phyloP scores from a whole-genome alignment of 768 basidiomycete species.

The Mycena indigotica region DNA sequence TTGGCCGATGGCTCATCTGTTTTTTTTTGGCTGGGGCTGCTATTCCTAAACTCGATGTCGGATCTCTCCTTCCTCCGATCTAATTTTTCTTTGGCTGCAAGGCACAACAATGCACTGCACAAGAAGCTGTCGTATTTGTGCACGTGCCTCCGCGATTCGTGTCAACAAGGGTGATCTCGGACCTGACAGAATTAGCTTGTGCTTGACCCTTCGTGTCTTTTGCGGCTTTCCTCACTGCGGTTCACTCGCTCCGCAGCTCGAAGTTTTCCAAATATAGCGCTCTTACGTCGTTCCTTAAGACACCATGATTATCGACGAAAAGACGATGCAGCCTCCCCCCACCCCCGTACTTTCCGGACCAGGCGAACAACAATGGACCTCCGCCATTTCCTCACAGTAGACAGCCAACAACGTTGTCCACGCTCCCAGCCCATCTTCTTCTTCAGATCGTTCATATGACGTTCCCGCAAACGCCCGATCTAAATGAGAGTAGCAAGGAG shows the following conservation, averaged over 20 bases:
- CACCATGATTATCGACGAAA: constrained; percentile 24
- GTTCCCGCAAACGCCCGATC: constrained; percentile 49
- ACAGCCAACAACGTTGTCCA: constrained; percentile 26
- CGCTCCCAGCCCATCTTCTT: constrained; percentile 63
- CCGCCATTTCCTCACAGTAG: constrained; percentile 27
- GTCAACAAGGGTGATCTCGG: background rate
- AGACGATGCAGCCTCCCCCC: constrained; percentile 17
- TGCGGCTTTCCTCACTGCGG: background rate
- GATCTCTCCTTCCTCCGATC: too few relatives aligned
- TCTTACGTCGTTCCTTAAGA: background rate
- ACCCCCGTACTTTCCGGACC: constrained; percentile 10
- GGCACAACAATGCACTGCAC: too few relatives aligned
- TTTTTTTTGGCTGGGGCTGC: too few relatives aligned
- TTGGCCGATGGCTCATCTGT: too few relatives aligned
- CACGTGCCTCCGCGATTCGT: too few relatives aligned
- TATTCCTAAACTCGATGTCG: too few relatives aligned
- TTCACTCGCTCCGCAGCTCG: background rate
- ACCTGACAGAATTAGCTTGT: background rate
- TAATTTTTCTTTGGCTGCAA: too few relatives aligned
- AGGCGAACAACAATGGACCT: constrained; percentile 17
- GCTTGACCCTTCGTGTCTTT: background rate
- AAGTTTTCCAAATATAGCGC: background rate
- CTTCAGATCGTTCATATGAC: constrained; percentile 69
- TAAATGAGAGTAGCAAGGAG: constrained; percentile 46
- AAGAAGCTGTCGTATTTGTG: too few relatives aligned